phyloP scores from a whole-genome alignment of 1,284 basidiomycete species.

The Pholiota adiposa region DNA sequence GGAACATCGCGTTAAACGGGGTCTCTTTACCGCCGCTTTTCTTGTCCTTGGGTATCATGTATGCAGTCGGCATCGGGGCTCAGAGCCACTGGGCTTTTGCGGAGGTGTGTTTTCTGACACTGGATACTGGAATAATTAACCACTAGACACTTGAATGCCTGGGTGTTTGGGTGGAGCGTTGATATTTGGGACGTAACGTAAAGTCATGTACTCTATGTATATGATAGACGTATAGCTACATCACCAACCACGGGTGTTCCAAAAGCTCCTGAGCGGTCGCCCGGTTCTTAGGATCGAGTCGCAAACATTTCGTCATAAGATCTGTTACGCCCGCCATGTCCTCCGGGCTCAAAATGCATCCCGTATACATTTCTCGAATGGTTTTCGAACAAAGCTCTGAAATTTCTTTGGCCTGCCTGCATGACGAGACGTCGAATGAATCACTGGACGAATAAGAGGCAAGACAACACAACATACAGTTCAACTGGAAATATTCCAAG shows the following conservation, averaged over 20 bases:
- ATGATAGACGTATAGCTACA: neutral
- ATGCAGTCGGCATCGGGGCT: too few species aligned
- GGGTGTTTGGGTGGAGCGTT: too few species aligned
- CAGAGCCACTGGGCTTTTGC: too few species aligned
- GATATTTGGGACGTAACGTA: too few species aligned
- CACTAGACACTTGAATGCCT: too few species aligned
- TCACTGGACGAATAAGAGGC: neutral
- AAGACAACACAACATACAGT: constrained; percentile 7
- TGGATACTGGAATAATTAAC: too few species aligned
- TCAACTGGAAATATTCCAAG: constrained; percentile 13
- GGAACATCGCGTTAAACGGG: too few species aligned
- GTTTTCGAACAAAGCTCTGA: neutral
- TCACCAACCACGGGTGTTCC: constrained; percentile 3
- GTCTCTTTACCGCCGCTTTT: too few species aligned
- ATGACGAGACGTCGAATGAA: neutral
- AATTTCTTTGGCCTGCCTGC: constrained; percentile 1
- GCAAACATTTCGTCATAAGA: constrained; percentile 10
- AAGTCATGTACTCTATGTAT: too few species aligned
- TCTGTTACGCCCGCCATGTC: constrained; percentile 6
- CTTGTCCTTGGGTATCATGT: too few species aligned
- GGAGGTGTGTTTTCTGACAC: too few species aligned
- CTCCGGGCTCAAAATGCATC: constrained; percentile 1
- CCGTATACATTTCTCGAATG: constrained; percentile 11
- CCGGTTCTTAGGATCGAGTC: constrained; percentile 8
- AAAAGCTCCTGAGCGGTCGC: constrained; percentile 4